Base-by-base conservation (phyloP, 225 moss, liverwort and hornwort species). In the Marchantia paleacea region DNA sequence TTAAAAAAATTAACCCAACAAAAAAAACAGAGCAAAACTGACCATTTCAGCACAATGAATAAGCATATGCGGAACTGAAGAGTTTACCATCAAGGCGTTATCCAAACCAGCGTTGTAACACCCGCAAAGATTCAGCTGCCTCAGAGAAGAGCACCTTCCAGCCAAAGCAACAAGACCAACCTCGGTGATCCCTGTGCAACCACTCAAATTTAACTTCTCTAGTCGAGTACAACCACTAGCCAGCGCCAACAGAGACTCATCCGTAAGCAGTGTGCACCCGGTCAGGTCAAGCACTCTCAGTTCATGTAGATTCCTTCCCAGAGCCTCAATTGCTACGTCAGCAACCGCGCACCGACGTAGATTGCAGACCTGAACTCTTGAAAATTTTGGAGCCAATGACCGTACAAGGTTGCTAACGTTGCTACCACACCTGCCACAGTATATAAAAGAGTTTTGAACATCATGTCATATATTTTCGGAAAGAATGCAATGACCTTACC, bases 141-240 rank as follows among this genome's bases (percentile, higher is more conserved):
- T 90, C 87, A 99, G 79, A 81, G 90, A 88, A 55, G 88, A 91
- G 84, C 99, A 95, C 83, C 87, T 90, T 80, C 91, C 84, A 57
- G 95, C 95, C 77, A 99, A 86, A 79, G 82, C 86, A 77, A 99
- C 91, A 82, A 99, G 82, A 24, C 99, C 99, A 79, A 84, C 85
- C 82, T 95, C 95, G 12, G 94, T 90, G 6, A 99, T 87, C 53
- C 90, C 92, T 50, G 86, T 80, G 83, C 99, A 99, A n/a, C 91
- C 99, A 82, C 99, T 95, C 60, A 99, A 88, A 83, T 95, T 92
- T 57, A 99, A 85, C 88, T 86, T 99, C 83, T 95, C 92, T 82
- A 99, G 85, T 16, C 78, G 83, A 16, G 83, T 79, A 83, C 99
- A 99, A 24, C 95, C 99, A 54, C 81, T 87, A 58, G 99, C 91